Evolutionary conservation across 2,329 filamentous ascomycete species (phyloP).

Genomic region (Alternaria gansuensis): DNA sequence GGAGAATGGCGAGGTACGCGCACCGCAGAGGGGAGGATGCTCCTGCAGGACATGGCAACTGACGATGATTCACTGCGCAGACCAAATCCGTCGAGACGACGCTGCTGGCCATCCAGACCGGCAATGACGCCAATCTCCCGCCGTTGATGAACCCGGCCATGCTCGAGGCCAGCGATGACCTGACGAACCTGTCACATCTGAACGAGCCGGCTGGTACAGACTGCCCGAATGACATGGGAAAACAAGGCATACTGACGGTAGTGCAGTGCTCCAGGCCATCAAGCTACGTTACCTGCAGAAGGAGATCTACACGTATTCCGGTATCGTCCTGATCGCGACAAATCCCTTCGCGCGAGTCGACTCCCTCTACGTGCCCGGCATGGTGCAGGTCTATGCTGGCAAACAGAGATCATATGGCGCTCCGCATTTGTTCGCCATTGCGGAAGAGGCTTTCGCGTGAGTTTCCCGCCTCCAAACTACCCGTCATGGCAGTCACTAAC

Average conservation of each 20-base stretch:
- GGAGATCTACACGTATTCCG: slow-evolving; percentile 99
- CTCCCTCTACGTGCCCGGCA: slow-evolving; percentile 96
- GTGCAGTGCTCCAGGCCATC: slow-evolving; percentile 91
- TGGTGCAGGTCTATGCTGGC: slow-evolving; percentile 99
- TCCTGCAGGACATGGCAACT: not conserved
- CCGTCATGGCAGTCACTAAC: slow-evolving; percentile 27
- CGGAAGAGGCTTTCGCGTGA: slow-evolving; percentile 97
- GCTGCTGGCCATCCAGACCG: slow-evolving; percentile 76
- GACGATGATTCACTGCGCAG: slow-evolving; percentile 58
- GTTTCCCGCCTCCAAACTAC: slow-evolving; percentile 37
- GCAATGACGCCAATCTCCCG: slow-evolving; percentile 79
- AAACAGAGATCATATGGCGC: slow-evolving; percentile 97
- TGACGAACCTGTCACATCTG: slow-evolving; percentile 96
- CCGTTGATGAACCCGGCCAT: slow-evolving; percentile 98
- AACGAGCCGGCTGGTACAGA: slow-evolving; percentile 93
- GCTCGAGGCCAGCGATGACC: slow-evolving; percentile 97
- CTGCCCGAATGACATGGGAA: not conserved
- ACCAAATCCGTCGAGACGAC: slow-evolving; percentile 82
- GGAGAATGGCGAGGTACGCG: slow-evolving; percentile 85
- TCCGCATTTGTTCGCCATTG: slow-evolving; percentile 97
- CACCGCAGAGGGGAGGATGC: not conserved
- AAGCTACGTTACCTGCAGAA: slow-evolving; percentile 96
- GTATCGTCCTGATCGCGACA: slow-evolving; percentile 97
- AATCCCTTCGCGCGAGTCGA: slow-evolving; percentile 98
- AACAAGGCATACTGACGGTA: slow-evolving; percentile 38